phyloP scores from a whole-genome alignment of 768 basidiomycete genomes.

The Pulveroboletus sp. region DNA sequence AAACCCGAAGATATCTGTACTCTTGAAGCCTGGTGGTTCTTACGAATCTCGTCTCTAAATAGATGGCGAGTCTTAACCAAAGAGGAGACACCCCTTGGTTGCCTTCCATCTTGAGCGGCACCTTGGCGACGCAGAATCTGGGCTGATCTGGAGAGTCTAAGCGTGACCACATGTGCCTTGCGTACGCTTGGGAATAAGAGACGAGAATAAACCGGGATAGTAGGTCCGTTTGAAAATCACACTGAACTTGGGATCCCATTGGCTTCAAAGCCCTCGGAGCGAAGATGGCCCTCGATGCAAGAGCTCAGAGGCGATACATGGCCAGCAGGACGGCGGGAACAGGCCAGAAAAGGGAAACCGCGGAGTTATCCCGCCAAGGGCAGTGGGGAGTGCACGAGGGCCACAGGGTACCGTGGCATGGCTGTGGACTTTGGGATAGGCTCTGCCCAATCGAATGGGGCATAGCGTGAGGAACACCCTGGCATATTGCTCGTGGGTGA shows the following conservation, averaged over 20 bases:
- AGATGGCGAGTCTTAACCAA: neutral
- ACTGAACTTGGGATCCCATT: neutral
- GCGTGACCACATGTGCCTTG: neutral
- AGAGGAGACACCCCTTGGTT: slow-evolving; percentile 5
- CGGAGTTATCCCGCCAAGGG: neutral
- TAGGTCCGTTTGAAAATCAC: neutral
- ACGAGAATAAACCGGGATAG: neutral
- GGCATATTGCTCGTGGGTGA: no score
- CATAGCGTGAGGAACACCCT: neutral
- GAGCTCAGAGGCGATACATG: neutral
- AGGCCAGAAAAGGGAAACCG: neutral
- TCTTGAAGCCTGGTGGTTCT: neutral
- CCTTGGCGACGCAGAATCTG: neutral
- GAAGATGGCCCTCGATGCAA: neutral
- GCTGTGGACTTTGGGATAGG: neutral
- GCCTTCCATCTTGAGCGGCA: neutral
- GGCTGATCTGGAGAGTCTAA: neutral
- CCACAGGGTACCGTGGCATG: neutral
- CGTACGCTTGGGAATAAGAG: neutral
- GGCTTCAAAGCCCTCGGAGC: no score
- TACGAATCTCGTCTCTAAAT: neutral
- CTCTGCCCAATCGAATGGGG: neutral
- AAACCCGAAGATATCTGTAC: neutral
- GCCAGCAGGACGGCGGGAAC: neutral
- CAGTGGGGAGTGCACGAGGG: neutral